Evolutionary conservation across 1,284 basidiomycete genomes (phyloP).

Genomic region (Microstroma glucosiphilum): DNA sequence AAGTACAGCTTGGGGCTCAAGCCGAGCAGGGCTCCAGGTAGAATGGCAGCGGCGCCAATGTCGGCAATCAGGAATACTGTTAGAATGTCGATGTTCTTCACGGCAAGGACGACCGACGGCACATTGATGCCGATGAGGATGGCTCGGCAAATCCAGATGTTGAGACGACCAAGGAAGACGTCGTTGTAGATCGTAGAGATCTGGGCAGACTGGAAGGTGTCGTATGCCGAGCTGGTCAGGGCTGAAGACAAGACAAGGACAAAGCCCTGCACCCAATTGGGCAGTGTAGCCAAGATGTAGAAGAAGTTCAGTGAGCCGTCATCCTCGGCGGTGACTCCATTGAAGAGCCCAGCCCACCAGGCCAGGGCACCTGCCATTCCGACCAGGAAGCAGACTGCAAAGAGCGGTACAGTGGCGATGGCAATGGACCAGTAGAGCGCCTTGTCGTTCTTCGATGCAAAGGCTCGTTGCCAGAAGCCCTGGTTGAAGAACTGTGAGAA

Average conservation of each 20-base stretch:
- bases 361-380: slow-evolving; percentile 48
- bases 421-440: slow-evolving; percentile 42
- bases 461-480: slow-evolving; percentile 51
- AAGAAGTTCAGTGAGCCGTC: slow-evolving; percentile 47
- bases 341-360: slow-evolving; percentile 42
- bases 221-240: slow-evolving; percentile 49
- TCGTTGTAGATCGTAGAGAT: slow-evolving; percentile 51
- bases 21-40: slow-evolving; percentile 45
- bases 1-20: slow-evolving; percentile 41
- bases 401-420: slow-evolving; percentile 43
- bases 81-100: slow-evolving; percentile 48
- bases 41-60: slow-evolving; percentile 42
- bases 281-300: slow-evolving; percentile 41
- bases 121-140: slow-evolving; percentile 44
- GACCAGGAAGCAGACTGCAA: slow-evolving; percentile 47
- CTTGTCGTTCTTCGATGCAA: slow-evolving; percentile 45
- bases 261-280: slow-evolving; percentile 48
- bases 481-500: slow-evolving; percentile 51
- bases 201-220: slow-evolving; percentile 50
- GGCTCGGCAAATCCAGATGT: slow-evolving; percentile 48
- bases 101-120: slow-evolving; percentile 43
- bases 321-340: slow-evolving; percentile 33
- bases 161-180: slow-evolving; percentile 47
- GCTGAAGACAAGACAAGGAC: slow-evolving; percentile 45
- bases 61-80: slow-evolving; percentile 50